Evolutionary conservation across 2,329 filamentous ascomycete species (phyloP).

Genomic region (Neurospora sp.): DNA sequence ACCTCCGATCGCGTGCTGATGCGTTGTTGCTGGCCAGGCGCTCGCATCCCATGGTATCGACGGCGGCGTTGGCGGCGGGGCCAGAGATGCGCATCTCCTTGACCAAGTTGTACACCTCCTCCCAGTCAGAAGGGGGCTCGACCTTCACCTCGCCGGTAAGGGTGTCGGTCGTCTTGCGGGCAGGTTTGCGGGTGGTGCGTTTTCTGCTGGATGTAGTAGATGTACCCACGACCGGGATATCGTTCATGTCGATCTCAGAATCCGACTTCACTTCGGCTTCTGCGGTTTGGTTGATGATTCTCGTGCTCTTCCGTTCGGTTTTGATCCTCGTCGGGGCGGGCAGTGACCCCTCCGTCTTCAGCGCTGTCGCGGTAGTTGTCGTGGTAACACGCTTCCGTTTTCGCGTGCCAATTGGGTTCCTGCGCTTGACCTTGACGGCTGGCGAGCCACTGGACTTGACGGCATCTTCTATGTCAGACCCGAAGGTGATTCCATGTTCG

Average conservation of each 20-base stretch:
- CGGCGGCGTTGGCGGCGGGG: slow-evolving; percentile 61
- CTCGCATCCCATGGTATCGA: slow-evolving; percentile 97
- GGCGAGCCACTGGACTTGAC: slow-evolving; percentile 10
- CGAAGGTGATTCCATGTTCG: slow-evolving; percentile 6
- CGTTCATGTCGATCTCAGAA: slow-evolving; percentile 17
- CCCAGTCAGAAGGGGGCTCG: slow-evolving; percentile 70
- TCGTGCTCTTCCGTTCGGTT: slow-evolving; percentile 3
- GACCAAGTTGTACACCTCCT: slow-evolving; percentile 66
- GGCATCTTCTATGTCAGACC: slow-evolving; percentile 26
- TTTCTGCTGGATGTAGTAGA: slow-evolving; percentile 6
- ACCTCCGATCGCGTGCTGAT: slow-evolving; percentile 51
- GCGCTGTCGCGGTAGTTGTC: slow-evolving; percentile 15
- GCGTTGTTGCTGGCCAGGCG: slow-evolving; percentile 49
- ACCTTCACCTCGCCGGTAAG: slow-evolving; percentile 26
- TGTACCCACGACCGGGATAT: slow-evolving; percentile 12
- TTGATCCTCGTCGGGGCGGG: slow-evolving; percentile 4
- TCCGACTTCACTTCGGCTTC: slow-evolving; percentile 3
- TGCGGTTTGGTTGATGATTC: slow-evolving; percentile 2
- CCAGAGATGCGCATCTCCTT: slow-evolving; percentile 60
- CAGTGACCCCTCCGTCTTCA: not conserved
- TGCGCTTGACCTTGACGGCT: not conserved
- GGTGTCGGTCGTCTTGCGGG: slow-evolving; percentile 23
- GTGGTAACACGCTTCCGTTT: slow-evolving; percentile 22
- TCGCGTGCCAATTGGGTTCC: slow-evolving; percentile 11
- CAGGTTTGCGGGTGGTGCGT: slow-evolving; percentile 33